Base-by-base conservation (phyloP, 2,329 filamentous ascomycete species). In the Cordyceps fumosorosea region DNA sequence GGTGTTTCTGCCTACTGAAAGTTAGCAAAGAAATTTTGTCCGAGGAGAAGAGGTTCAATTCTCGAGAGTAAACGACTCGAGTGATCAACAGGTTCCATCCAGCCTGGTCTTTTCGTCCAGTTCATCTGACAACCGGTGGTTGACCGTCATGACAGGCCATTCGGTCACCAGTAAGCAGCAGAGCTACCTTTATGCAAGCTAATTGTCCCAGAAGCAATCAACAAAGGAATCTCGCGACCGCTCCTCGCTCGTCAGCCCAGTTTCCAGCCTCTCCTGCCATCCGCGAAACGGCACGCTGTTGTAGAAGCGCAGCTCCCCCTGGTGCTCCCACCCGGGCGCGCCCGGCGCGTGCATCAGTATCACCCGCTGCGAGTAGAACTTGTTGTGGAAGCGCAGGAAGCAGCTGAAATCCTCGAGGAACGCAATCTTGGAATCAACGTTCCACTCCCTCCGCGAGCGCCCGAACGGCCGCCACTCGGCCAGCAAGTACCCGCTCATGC, bases 401-500 rank as follows among this genome's bases (percentile, higher is more conserved):
- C 34, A 47, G 52, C 45, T 44, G n/a, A 62, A 56, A n/a, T 62
- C 60, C 12, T 62, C 60, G 34, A 57, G 22, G n/a, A 62, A 57
- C 7, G 14, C n/a, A 8, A 37, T 20, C 37, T 20, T 26, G 8
- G 44, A 52, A 37, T 52, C 24, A 10, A 62, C 34, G 29, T 52
- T 52, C 32, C 37, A 53, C 14, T 26, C n/a, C 2, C 47, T 16
- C 16, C 26, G 44, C 2, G 32, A 24, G 34, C 60, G 53, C 22
- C 5, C 26, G 40, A 62, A 57, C 18, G 60, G 60, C 6, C 20
- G 44, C 60, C 60, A 62, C 44, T 20, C 16, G 7, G 18, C 24
- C 16, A 57, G 34, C 12, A 62, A 8, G 45, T 52, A 18, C n/a
- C 20, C 18, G 53, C 42, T 52, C 60, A 62, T 62, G 34, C 44